Percentiles rank a stretch among this genome's conserved stretches.
Conservation (phyloP, 345 rosid species). For the Durio zibethinus region DNA sequence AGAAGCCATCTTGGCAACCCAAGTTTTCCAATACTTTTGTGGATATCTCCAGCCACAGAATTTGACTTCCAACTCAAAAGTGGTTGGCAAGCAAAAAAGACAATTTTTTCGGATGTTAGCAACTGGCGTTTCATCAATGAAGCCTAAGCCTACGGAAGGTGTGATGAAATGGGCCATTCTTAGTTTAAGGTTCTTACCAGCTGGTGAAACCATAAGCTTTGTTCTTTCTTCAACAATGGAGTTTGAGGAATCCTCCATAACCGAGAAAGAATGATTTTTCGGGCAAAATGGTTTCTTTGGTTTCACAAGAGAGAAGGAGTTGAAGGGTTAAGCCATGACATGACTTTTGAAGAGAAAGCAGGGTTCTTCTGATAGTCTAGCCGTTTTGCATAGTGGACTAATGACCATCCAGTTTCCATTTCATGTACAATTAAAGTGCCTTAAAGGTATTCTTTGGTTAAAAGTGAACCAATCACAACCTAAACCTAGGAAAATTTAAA, state of each 20-base stretch:
- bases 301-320: not conserved
- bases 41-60: slow-evolving; percentile 35
- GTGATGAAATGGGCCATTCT: slow-evolving; percentile 32
- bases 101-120: slow-evolving; percentile 6
- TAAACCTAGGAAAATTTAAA: not conserved
- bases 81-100: not conserved
- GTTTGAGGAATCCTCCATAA: slow-evolving; percentile 17
- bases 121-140: slow-evolving; percentile 12
- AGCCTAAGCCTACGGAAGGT: slow-evolving; percentile 14
- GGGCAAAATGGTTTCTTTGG: not conserved
- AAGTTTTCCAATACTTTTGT: slow-evolving; percentile 22
- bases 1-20: slow-evolving; percentile 41
- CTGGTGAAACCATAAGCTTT: slow-evolving; percentile 28
- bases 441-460: no score
- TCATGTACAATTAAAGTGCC: no score
- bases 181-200: slow-evolving; percentile 10
- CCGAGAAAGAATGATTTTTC: not conserved
- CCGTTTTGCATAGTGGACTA: no score
- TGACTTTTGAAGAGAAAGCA: no score
- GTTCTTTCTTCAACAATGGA: slow-evolving; percentile 34
- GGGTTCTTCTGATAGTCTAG: no score
- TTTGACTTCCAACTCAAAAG: slow-evolving; percentile 9
- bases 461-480: not conserved
- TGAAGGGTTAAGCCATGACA: not conserved
- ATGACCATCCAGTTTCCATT: no score